Conservation (phyloP, 352 stramenopile species). For the Globisporangium megalacanthum region DNA sequence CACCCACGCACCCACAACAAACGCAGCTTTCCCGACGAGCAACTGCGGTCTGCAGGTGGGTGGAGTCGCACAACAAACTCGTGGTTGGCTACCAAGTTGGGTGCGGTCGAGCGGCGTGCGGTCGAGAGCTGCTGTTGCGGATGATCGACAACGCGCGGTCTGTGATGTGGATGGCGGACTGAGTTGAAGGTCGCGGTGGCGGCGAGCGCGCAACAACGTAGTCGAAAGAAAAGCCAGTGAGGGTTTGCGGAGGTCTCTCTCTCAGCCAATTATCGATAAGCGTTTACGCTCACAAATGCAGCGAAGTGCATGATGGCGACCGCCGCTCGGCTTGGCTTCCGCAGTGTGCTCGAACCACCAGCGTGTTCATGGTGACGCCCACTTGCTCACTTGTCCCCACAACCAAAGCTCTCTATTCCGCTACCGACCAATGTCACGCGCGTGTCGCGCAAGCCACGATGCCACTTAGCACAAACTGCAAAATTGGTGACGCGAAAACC, state of each 20-base stretch:
- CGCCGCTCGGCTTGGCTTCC: too few species aligned
- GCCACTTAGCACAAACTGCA: too few species aligned
- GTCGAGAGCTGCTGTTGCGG: too few species aligned
- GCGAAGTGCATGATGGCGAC: too few species aligned
- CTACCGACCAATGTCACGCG: too few species aligned
- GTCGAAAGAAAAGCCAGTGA: constrained; percentile 1
- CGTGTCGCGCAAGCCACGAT: too few species aligned
- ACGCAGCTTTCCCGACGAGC: neutral
- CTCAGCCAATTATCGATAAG: neutral
- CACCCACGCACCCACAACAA: neutral
- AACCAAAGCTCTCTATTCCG: too few species aligned
- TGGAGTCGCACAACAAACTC: too few species aligned
- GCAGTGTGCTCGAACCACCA: too few species aligned
- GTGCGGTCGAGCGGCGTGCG: neutral
- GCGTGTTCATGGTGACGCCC: too few species aligned
- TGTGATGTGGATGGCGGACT: neutral
- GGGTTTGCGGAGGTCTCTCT: neutral
- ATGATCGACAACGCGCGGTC: neutral
- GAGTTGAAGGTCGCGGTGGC: neutral
- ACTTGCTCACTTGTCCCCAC: too few species aligned
- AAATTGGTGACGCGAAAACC: too few species aligned
- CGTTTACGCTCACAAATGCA: neutral
- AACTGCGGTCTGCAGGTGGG: neutral
- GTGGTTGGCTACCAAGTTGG: neutral
- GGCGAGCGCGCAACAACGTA: neutral